Evolutionary conservation across 108 stramenopile species (phyloP).

Genomic region (Pinguiococcus pyrenoidosus): DNA sequence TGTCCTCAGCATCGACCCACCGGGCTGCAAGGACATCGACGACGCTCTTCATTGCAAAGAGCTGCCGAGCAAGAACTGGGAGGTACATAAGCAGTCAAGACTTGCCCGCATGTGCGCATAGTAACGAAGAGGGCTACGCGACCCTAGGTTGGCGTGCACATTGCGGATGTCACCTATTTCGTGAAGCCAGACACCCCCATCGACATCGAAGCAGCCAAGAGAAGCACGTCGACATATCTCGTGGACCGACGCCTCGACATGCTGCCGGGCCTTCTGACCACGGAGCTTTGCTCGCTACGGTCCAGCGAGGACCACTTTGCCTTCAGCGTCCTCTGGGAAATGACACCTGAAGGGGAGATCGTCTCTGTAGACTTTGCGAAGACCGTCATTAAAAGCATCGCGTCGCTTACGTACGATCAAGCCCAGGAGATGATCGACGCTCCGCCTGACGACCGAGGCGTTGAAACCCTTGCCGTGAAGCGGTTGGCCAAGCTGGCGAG

Average conservation of each 20-base stretch:
- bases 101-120: neutral
- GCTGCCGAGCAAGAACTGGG: constrained; percentile 77
- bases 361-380: constrained; percentile 76
- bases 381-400: constrained; percentile 81
- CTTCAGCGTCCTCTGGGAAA: constrained; percentile 21
- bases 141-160: constrained; percentile 94
- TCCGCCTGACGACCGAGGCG: constrained; percentile 27
- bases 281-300: constrained; percentile 86
- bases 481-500: constrained; percentile 63
- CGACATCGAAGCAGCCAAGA: constrained; percentile 83
- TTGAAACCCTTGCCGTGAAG: constrained; percentile 40
- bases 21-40: constrained; percentile 98
- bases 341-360: constrained; percentile 10
- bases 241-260: constrained; percentile 93
- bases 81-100: too few relatives aligned
- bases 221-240: constrained; percentile 93
- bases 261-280: constrained; percentile 83
- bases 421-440: constrained; percentile 83
- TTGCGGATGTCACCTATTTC: constrained; percentile 98
- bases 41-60: constrained; percentile 82
- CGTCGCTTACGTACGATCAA: constrained; percentile 87
- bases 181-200: constrained; percentile 75
- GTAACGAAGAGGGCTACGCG: too few relatives aligned
- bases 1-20: constrained; percentile 92
- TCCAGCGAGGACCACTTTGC: constrained; percentile 70